Evolutionary conservation across 345 rosid genomes (phyloP).

Genomic region (Hypericum perforatum): DNA sequence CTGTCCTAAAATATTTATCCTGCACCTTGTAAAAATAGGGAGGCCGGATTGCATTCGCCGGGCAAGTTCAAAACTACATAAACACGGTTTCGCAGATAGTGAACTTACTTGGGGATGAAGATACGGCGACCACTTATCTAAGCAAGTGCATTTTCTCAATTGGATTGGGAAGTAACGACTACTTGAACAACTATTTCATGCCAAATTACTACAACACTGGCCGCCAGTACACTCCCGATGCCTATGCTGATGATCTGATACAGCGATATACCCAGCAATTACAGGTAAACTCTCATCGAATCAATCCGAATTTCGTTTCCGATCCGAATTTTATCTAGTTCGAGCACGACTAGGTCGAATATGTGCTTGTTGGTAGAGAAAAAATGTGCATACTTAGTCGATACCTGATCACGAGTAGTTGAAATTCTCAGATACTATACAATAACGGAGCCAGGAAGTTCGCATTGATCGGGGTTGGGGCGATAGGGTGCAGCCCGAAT

Average conservation of each 20-base stretch:
- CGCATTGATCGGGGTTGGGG: constrained; percentile 67
- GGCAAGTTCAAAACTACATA: constrained; percentile 62
- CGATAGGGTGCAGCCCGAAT: constrained; percentile 83
- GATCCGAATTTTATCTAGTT: too few species aligned
- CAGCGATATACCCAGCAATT: constrained; percentile 46
- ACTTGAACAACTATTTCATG: constrained; percentile 91
- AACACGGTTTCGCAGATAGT: constrained; percentile 51
- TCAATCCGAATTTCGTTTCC: background rate
- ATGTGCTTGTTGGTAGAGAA: too few species aligned
- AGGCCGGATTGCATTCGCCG: constrained; percentile 53
- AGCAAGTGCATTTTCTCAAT: constrained; percentile 56
- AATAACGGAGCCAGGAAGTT: constrained; percentile 74
- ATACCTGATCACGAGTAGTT: too few species aligned
- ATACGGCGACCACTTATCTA: constrained; percentile 42
- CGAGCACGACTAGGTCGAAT: too few species aligned
- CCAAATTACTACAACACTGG: constrained; percentile 46
- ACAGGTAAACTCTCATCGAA: constrained; percentile 23
- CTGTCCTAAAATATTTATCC: too few species aligned
- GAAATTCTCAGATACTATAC: constrained; percentile 38
- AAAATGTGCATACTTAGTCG: too few species aligned
- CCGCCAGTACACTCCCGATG: constrained; percentile 43
- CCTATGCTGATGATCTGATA: constrained; percentile 53
- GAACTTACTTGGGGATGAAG: constrained; percentile 46
- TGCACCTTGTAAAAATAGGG: constrained; percentile 31
- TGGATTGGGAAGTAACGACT: constrained; percentile 88